Evolutionary conservation across 2,329 filamentous ascomycete species (phyloP).

Genomic region (Aspergillus versicolor): DNA sequence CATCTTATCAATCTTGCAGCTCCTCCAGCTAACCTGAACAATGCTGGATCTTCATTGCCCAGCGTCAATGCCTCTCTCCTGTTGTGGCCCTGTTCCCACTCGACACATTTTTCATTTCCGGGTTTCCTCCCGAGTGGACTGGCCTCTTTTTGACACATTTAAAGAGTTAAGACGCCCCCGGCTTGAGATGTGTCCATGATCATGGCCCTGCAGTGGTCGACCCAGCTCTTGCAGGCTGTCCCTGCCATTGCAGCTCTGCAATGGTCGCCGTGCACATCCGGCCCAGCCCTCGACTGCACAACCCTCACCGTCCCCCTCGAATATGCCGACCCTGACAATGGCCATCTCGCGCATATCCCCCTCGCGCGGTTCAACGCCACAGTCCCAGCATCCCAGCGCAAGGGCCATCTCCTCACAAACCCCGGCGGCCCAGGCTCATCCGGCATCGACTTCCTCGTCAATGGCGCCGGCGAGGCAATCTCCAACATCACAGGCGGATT

Average conservation of each 20-base stretch:
- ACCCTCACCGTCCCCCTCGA: slow-evolving; percentile 8
- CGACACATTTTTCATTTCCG: too few species aligned
- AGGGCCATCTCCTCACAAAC: slow-evolving; percentile 1
- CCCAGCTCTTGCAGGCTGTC: not conserved
- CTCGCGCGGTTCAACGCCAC: not conserved
- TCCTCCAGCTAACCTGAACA: too few species aligned
- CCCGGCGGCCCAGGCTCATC: slow-evolving; percentile 5
- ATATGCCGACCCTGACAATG: slow-evolving; percentile 1
- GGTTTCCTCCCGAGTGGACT: too few species aligned
- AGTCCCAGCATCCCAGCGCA: not conserved
- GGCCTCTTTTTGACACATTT: too few species aligned
- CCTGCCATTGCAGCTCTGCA: not conserved
- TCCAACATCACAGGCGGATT: not conserved
- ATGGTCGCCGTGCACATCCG: slow-evolving; percentile 3
- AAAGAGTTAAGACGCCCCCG: too few species aligned
- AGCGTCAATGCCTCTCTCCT: too few species aligned
- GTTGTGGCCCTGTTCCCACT: too few species aligned
- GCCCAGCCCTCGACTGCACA: slow-evolving; percentile 4
- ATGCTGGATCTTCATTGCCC: too few species aligned
- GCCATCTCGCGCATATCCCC: not conserved
- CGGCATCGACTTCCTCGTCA: not conserved
- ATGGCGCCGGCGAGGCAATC: not conserved
- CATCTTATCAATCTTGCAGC: too few species aligned
- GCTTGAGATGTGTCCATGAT: too few species aligned
- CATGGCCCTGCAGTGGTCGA: too few species aligned